These are phyloP conservation scores for Zygoascus meyerae DNA, from an alignment of 1,139 yeast genomes.

Conservation along the genomic window DNA sequence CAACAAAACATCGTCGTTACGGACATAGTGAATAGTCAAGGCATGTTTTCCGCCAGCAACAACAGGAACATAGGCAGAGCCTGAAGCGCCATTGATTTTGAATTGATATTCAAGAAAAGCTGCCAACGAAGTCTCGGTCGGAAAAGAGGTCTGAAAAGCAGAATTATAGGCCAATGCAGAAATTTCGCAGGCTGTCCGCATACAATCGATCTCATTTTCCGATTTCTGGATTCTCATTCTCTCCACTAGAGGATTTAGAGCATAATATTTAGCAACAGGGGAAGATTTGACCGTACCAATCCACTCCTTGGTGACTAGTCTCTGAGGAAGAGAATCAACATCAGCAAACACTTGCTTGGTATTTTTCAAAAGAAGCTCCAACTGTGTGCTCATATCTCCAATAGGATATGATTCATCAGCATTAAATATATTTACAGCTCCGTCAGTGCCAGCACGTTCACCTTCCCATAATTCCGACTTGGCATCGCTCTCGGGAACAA, in stretches of 20 bases:
- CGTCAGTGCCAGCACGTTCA: constrained; percentile 76
- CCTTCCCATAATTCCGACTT: constrained; percentile 93
- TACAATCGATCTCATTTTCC: constrained; percentile 62
- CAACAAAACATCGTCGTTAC: constrained; percentile 73
- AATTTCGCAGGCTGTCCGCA: constrained; percentile 77
- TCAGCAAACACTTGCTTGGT: constrained; percentile 29
- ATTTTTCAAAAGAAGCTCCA: constrained; percentile 21
- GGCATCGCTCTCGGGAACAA: constrained; percentile 80
- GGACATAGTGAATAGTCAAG: constrained; percentile 80
- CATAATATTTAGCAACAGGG: constrained; percentile 6
- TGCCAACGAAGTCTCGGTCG: constrained; percentile 70
- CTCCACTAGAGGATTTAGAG: constrained; percentile 42
- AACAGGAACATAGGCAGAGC: constrained; percentile 86
- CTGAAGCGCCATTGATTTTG: constrained; percentile 78
- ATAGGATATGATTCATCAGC: constrained; percentile 69
- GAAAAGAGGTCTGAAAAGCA: constrained; percentile 58
- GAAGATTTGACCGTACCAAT: constrained; percentile 4
- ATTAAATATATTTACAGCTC: constrained; percentile 76
- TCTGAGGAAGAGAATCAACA: constrained; percentile 10
- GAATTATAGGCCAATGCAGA: constrained; percentile 79
- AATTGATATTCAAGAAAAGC: constrained; percentile 82
- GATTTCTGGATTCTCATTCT: constrained; percentile 66
- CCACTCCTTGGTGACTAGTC: constrained; percentile 6
- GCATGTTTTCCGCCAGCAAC: constrained; percentile 92
- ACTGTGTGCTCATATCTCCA: constrained; percentile 26